phyloP scores from a whole-genome alignment of 257 asterid genomes.

The Perilla frutescens region DNA sequence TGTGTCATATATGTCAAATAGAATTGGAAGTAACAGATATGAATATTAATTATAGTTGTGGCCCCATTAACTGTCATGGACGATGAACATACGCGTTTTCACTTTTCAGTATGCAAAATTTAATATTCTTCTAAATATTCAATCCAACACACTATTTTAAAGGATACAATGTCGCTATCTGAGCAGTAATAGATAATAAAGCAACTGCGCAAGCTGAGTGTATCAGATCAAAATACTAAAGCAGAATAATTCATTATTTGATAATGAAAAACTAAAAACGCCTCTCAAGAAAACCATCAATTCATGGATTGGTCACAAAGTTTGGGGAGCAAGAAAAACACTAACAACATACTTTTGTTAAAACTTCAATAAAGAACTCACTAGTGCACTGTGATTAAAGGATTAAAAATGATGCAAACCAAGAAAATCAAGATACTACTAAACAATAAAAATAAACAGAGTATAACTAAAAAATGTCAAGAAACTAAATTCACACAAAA shows the following conservation, averaged over 20 bases:
- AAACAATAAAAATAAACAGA: constrained; percentile 14
- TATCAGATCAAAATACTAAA: constrained; percentile 26
- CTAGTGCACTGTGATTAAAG: no score
- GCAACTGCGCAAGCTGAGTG: constrained; percentile 26
- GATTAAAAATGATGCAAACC: not conserved
- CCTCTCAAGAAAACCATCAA: constrained; percentile 2
- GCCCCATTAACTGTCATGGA: constrained; percentile 48
- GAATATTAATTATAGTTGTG: constrained; percentile 41
- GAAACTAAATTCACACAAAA: constrained; percentile 17
- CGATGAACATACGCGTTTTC: constrained; percentile 43
- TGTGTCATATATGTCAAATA: not conserved
- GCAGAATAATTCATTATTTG: not conserved
- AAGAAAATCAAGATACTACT: constrained; percentile 17
- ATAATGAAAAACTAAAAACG: not conserved
- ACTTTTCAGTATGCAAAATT: constrained; percentile 36
- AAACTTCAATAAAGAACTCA: no score
- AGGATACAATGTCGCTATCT: constrained; percentile 19
- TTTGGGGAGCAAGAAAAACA: not conserved
- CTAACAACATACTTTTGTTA: no score
- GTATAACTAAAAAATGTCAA: not conserved
- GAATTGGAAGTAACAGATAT: constrained; percentile 26
- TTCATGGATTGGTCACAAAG: constrained; percentile 3
- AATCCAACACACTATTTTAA: constrained; percentile 25
- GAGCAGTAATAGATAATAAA: constrained; percentile 15
- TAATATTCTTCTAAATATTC: constrained; percentile 28